Conservation (phyloP, 1,284 basidiomycete genomes). For the Leccinum fuscescens region DNA sequence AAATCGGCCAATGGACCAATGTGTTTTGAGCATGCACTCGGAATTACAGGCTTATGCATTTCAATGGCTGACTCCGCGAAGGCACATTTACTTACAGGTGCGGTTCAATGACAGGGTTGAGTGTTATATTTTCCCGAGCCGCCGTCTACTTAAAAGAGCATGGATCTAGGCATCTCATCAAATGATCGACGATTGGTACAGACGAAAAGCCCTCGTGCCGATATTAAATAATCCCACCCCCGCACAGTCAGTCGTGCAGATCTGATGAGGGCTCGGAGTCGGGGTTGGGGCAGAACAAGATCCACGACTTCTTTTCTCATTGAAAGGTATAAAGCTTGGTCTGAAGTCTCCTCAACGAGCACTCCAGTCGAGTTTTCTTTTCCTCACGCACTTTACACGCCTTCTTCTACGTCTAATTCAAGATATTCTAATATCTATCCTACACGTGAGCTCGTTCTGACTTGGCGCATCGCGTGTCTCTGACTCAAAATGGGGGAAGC, state of each 20-base stretch:
- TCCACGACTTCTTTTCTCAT: constrained; percentile 6
- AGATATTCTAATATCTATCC: constrained; percentile 24
- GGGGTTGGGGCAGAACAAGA: constrained; percentile 15
- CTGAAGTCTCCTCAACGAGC: constrained; percentile 9
- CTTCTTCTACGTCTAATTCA: constrained; percentile 7
- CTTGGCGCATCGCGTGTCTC: constrained; percentile 4
- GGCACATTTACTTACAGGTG: constrained; percentile 14
- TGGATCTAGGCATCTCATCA: constrained; percentile 27
- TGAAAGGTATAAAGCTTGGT: constrained; percentile 24
- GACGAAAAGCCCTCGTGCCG: constrained; percentile 6
- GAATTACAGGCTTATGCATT: constrained; percentile 10
- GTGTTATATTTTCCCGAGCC: constrained; percentile 18
- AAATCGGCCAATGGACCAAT: constrained; percentile 10
- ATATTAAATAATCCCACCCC: constrained; percentile 25
- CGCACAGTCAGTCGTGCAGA: constrained; percentile 6
- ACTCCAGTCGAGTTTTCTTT: constrained; percentile 10
- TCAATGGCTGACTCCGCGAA: constrained; percentile 25
- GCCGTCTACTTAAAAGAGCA: constrained; percentile 8
- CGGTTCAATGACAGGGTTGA: constrained; percentile 16
- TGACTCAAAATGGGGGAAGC: constrained; percentile 15
- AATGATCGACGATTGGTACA: constrained; percentile 23
- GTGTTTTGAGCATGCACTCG: constrained; percentile 14
- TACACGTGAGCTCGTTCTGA: constrained; percentile 17
- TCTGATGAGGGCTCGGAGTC: constrained; percentile 19
- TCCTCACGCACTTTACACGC: constrained; percentile 1